Evolutionary conservation across 1,284 basidiomycete genomes (phyloP).

Genomic region (Cutaneotrichosporon spelunceum): DNA sequence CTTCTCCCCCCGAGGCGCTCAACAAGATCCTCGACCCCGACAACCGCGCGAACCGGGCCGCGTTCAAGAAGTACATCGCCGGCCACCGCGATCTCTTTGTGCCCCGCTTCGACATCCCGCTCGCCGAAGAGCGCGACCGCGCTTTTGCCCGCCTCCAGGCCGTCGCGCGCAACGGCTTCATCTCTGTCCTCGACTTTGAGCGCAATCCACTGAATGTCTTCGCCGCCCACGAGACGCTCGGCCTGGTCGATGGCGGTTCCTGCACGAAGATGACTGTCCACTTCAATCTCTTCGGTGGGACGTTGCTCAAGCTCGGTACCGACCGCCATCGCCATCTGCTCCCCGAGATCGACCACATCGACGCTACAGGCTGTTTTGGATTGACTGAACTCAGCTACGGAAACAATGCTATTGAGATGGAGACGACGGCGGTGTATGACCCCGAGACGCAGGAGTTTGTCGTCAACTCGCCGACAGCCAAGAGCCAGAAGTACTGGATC

Average conservation of each 20-base stretch:
- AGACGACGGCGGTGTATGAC: slow-evolving; percentile 20
- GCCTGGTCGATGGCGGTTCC: slow-evolving; percentile 13
- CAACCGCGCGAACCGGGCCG: slow-evolving; percentile 16
- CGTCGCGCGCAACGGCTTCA: slow-evolving; percentile 7
- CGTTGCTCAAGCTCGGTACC: slow-evolving; percentile 20
- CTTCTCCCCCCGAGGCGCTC: slow-evolving; percentile 15
- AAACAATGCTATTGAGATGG: slow-evolving; percentile 22
- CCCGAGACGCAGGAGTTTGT: slow-evolving; percentile 12
- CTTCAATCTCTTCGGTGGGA: slow-evolving; percentile 22
- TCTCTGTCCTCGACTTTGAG: slow-evolving; percentile 21
- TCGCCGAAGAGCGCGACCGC: slow-evolving; percentile 19
- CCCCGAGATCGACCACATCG: slow-evolving; percentile 13
- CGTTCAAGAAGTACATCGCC: slow-evolving; percentile 16
- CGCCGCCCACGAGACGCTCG: slow-evolving; percentile 19
- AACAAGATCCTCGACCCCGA: slow-evolving; percentile 21
- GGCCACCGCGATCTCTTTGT: slow-evolving; percentile 16
- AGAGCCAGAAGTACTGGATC: slow-evolving; percentile 22
- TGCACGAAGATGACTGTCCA: slow-evolving; percentile 22
- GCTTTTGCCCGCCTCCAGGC: slow-evolving; percentile 14
- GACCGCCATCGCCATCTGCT: slow-evolving; percentile 19
- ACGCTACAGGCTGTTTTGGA: slow-evolving; percentile 16
- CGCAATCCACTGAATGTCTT: slow-evolving; percentile 22
- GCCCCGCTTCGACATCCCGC: slow-evolving; percentile 21
- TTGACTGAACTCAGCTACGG: slow-evolving; percentile 13
- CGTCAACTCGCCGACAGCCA: slow-evolving; percentile 15